These are phyloP conservation scores for Cercospora sesami DNA, from an alignment of 2,329 filamentous ascomycete genomes.

Conservation along the genomic window DNA sequence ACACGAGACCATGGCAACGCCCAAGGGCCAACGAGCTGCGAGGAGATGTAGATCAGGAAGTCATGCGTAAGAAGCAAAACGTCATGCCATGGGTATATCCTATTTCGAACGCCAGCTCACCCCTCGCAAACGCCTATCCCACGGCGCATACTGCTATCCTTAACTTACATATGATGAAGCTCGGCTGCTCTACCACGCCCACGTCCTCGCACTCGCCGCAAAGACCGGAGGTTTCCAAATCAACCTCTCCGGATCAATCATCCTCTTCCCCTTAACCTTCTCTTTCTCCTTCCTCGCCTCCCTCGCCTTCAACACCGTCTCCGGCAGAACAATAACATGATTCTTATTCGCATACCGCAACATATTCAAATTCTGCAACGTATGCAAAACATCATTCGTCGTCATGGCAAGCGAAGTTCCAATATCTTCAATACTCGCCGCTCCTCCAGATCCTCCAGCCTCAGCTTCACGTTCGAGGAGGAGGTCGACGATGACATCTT, in stretches of 20 bases:
- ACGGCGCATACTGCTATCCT: too few species aligned
- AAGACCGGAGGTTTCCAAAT: conserved; percentile 98
- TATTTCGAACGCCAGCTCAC: not conserved
- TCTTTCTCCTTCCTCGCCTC: conserved; percentile 68
- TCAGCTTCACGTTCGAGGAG: conserved; percentile 66
- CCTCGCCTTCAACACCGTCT: conserved; percentile 70
- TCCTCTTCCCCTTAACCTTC: conserved; percentile 74
- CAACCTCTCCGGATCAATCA: conserved; percentile 74
- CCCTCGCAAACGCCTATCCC: not conserved
- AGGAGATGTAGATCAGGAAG: not conserved
- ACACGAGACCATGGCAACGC: not conserved
- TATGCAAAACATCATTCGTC: conserved; percentile 94
- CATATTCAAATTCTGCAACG: conserved; percentile 90
- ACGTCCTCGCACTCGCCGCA: conserved; percentile 82
- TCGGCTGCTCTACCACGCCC: too few species aligned
- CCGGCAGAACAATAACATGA: conserved; percentile 91
- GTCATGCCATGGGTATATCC: conserved; percentile 15
- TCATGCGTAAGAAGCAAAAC: not conserved
- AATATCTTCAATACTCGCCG: conserved; percentile 82
- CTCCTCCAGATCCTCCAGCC: conserved; percentile 54
- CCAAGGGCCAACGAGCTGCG: not conserved
- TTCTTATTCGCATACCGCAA: conserved; percentile 93
- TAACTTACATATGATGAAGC: too few species aligned
- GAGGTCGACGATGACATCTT: conserved; percentile 86
- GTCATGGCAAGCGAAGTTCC: conserved; percentile 85